Evolutionary conservation across 202 grass and related monocot species (phyloP).

Genomic region (Schoenoplectus triqueter): DNA sequence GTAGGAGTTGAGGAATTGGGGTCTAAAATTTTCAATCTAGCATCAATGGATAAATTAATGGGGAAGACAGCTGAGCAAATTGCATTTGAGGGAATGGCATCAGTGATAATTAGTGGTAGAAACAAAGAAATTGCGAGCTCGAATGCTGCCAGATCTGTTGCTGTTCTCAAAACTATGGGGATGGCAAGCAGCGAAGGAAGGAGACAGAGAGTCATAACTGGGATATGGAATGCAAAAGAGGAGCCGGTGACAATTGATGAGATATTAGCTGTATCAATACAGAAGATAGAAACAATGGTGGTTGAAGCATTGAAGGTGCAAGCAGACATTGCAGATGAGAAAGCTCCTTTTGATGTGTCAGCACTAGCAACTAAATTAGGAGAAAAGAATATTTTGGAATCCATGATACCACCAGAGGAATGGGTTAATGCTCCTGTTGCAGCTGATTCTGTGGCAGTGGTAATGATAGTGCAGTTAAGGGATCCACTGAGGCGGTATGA

Average conservation of each 20-base stretch:
- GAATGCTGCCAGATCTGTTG: slow-evolving; percentile 61
- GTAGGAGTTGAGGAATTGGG: slow-evolving; percentile 51
- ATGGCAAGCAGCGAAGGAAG: slow-evolving; percentile 57
- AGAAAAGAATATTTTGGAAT: slow-evolving; percentile 50
- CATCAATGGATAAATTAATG: slow-evolving; percentile 65
- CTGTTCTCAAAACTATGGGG: slow-evolving; percentile 67
- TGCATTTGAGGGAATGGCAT: slow-evolving; percentile 93
- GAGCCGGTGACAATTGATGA: slow-evolving; percentile 64
- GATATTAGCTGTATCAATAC: slow-evolving; percentile 72
- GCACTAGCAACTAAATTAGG: slow-evolving; percentile 13
- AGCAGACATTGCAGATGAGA: slow-evolving; percentile 63
- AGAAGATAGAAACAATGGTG: slow-evolving; percentile 80
- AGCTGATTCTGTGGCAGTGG: slow-evolving; percentile 43
- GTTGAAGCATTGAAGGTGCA: slow-evolving; percentile 82
- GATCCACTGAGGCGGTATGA: slow-evolving; percentile 90
- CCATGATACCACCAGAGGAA: slow-evolving; percentile 56
- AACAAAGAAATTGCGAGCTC: slow-evolving; percentile 77
- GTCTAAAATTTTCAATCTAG: slow-evolving; percentile 46
- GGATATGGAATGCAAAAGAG: slow-evolving; percentile 76
- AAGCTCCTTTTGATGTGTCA: slow-evolving; percentile 72
- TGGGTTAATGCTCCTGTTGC: slow-evolving; percentile 46
- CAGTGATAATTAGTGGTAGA: slow-evolving; percentile 72
- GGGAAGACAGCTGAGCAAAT: slow-evolving; percentile 95
- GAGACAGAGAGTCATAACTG: slow-evolving; percentile 66
- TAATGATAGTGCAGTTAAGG: slow-evolving; percentile 75